Conservation (phyloP, 2,329 filamentous ascomycete genomes). For the Alternaria viburni region DNA sequence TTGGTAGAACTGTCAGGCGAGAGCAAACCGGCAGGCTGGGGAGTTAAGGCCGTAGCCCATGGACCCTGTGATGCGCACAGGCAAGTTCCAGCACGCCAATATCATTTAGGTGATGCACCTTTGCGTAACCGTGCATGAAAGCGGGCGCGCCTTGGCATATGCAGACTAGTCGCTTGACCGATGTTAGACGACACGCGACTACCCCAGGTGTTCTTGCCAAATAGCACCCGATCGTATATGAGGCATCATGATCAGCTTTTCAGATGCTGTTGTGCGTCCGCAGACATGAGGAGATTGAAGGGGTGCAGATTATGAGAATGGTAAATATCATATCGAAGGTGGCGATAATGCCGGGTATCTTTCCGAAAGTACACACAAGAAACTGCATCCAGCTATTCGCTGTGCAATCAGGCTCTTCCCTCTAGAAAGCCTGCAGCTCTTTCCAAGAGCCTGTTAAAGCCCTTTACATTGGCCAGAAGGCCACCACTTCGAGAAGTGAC, state of each 20-base stretch:
- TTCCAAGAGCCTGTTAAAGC: slow-evolving; percentile 45
- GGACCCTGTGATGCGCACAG: not conserved
- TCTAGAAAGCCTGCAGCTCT: slow-evolving; percentile 45
- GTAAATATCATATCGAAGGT: slow-evolving; percentile 3
- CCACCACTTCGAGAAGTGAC: slow-evolving; percentile 42
- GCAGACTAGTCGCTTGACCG: not conserved
- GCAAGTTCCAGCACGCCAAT: not conserved
- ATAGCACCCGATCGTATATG: not conserved
- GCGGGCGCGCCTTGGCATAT: not conserved
- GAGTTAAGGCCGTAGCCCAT: not conserved
- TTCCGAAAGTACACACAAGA: slow-evolving; percentile 7
- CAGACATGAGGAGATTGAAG: not conserved
- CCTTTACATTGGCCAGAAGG: slow-evolving; percentile 35
- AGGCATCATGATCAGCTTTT: not conserved
- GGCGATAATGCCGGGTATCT: slow-evolving; percentile 17
- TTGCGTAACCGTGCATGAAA: slow-evolving; percentile 1
- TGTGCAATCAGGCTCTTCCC: slow-evolving; percentile 30
- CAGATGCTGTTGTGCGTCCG: not conserved
- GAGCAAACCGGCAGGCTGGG: not conserved
- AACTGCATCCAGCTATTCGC: slow-evolving; percentile 1
- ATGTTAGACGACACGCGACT: not conserved
- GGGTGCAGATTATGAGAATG: not conserved
- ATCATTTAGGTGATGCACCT: not conserved
- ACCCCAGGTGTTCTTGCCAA: not conserved
- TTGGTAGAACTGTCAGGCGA: not conserved